Evolutionary conservation across 2,329 filamentous ascomycete species (phyloP).

Genomic region (Diaporthe velutina): DNA sequence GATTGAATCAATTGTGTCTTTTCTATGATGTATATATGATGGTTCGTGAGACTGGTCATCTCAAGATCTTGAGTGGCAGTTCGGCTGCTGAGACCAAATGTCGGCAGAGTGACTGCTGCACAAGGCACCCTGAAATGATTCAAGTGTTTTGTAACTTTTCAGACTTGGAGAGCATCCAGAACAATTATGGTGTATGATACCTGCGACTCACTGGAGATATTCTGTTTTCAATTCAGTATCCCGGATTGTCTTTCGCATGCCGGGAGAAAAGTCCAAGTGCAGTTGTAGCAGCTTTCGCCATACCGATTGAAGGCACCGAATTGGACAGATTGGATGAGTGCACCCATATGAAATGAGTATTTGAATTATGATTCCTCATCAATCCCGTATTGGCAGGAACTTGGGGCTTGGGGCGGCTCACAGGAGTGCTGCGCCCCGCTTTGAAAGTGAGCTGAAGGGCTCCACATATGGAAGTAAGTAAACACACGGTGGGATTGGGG

Average conservation of each 20-base stretch:
- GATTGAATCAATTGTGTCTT: too few relatives aligned
- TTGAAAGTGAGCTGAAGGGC: neutral
- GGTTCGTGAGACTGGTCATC: neutral
- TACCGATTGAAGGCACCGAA: neutral
- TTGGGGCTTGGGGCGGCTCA: neutral
- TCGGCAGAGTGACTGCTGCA: neutral
- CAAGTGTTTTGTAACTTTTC: neutral
- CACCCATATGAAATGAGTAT: neutral
- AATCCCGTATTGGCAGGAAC: neutral
- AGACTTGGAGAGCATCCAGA: neutral
- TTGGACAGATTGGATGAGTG: neutral
- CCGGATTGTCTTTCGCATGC: neutral
- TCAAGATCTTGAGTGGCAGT: neutral
- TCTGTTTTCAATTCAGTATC: neutral
- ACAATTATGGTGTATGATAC: neutral
- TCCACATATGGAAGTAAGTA: neutral
- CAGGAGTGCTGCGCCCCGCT: constrained; percentile 16
- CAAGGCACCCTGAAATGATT: neutral
- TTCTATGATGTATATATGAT: neutral
- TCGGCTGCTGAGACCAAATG: neutral
- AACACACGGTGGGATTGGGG: neutral
- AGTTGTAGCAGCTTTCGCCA: neutral
- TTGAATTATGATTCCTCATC: neutral
- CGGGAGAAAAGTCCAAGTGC: neutral
- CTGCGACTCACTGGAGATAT: neutral